Conservation (phyloP, 331 rosid genomes). For the Malus hybrid region DNA sequence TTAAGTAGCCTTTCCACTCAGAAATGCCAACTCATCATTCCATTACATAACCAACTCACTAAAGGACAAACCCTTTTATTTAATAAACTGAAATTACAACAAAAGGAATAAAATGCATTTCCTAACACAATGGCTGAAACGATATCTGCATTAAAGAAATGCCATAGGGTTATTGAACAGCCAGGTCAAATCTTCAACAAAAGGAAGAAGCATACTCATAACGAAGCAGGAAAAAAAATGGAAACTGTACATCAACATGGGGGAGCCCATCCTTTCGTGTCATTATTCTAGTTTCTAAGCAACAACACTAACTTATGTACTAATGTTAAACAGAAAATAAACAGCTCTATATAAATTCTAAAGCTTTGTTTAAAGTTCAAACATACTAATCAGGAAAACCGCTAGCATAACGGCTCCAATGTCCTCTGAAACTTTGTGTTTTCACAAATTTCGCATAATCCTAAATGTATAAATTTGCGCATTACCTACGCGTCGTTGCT, state of each 20-base stretch:
- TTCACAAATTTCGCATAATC: neutral
- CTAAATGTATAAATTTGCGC: neutral
- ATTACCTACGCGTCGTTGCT: neutral
- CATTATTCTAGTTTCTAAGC: neutral
- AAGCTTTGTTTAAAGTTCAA: neutral
- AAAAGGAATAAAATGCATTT: too few species aligned
- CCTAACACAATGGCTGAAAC: slow-evolving; percentile 53
- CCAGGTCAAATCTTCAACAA: neutral
- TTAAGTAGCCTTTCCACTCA: too few species aligned
- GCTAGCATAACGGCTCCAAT: neutral
- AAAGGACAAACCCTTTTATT: too few species aligned
- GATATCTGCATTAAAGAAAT: slow-evolving; percentile 67
- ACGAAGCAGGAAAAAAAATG: neutral
- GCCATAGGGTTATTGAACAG: slow-evolving; percentile 12
- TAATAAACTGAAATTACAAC: too few species aligned
- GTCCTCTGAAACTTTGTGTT: neutral
- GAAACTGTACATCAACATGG: slow-evolving; percentile 66
- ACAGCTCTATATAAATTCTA: neutral
- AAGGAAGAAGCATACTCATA: slow-evolving; percentile 11
- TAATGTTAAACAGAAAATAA: neutral
- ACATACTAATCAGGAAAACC: neutral
- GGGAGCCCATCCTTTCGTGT: slow-evolving; percentile 60
- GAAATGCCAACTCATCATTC: too few species aligned
- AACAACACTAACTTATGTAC: neutral
- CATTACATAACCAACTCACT: too few species aligned